Conservation (phyloP, 73 alveolate genomes). For the Blepharisma japonicum region DNA sequence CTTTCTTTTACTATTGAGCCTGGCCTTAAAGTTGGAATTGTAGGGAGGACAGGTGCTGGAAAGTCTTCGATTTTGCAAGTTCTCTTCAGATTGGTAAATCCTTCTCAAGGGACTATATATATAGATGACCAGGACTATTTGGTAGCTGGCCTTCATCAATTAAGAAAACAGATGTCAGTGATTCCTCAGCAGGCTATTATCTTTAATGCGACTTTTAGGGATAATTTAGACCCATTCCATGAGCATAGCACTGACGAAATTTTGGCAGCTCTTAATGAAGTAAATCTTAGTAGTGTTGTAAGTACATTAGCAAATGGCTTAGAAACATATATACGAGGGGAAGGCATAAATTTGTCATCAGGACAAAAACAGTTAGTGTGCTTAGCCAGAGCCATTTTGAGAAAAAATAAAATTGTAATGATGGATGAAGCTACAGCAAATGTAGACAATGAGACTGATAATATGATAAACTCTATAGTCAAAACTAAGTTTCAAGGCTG, state of each 20-base stretch:
- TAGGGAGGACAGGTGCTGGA: slow-evolving; percentile 98
- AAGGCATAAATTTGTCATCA: slow-evolving; percentile 40
- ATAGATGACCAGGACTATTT: slow-evolving; percentile 65
- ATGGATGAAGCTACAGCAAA: slow-evolving; percentile 69
- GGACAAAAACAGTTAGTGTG: slow-evolving; percentile 60
- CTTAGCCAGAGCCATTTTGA: slow-evolving; percentile 57
- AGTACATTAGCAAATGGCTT: slow-evolving; percentile 26
- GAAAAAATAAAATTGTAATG: slow-evolving; percentile 50
- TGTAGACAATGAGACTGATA: slow-evolving; percentile 57
- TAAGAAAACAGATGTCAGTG: slow-evolving; percentile 57
- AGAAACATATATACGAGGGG: slow-evolving; percentile 36
- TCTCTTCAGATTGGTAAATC: slow-evolving; percentile 37
- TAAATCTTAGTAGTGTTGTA: slow-evolving; percentile 11
- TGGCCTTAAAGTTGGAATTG: slow-evolving; percentile 85
- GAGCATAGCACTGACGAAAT: slow-evolving; percentile 35
- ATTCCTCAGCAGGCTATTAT: slow-evolving; percentile 77
- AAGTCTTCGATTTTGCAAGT: slow-evolving; percentile 83
- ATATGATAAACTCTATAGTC: slow-evolving; percentile 43
- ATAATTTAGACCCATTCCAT: slow-evolving; percentile 70
- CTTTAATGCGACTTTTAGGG: slow-evolving; percentile 65
- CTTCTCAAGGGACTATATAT: slow-evolving; percentile 34
- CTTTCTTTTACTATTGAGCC: slow-evolving; percentile 64
- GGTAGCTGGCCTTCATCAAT: slow-evolving; percentile 49
- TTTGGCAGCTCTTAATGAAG: slow-evolving; percentile 36
- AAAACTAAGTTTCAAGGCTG: slow-evolving; percentile 40